phyloP scores from a whole-genome alignment of 257 asterid genomes.

The Misopates orontium region DNA sequence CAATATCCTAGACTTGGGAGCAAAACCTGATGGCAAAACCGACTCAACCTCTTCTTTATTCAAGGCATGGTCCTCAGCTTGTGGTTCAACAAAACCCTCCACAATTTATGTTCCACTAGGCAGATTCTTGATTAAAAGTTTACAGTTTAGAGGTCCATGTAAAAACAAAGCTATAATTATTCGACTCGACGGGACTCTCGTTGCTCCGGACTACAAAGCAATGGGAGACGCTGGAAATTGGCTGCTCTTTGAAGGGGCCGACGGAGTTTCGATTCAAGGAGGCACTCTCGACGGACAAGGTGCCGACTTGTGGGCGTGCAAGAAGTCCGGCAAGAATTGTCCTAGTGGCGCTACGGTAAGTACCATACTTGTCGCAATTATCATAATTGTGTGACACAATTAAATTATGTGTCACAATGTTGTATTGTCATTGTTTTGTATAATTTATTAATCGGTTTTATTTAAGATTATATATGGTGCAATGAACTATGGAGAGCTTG shows the following conservation, averaged over 20 bases:
- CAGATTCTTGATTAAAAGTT: constrained; percentile 33
- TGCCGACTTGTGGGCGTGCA: constrained; percentile 59
- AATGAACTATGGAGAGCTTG: constrained; percentile 14
- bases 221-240: constrained; percentile 37
- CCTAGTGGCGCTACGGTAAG: constrained; percentile 64
- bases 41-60: constrained; percentile 46
- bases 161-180: constrained; percentile 36
- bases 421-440: background rate
- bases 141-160: constrained; percentile 52
- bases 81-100: constrained; percentile 44
- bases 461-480: background rate
- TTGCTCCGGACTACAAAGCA: constrained; percentile 54
- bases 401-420: too few species aligned
- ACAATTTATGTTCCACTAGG: constrained; percentile 57
- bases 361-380: background rate
- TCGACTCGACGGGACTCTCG: constrained; percentile 42
- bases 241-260: constrained; percentile 45
- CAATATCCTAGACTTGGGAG: constrained; percentile 46
- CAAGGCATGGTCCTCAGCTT: constrained; percentile 59
- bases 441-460: background rate
- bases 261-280: constrained; percentile 47
- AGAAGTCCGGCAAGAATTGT: constrained; percentile 42
- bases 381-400: background rate
- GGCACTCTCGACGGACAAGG: constrained; percentile 69
- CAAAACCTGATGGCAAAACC: constrained; percentile 41